phyloP scores from a whole-genome alignment of 2,329 filamentous ascomycete species.

The Aspergillus persii region DNA sequence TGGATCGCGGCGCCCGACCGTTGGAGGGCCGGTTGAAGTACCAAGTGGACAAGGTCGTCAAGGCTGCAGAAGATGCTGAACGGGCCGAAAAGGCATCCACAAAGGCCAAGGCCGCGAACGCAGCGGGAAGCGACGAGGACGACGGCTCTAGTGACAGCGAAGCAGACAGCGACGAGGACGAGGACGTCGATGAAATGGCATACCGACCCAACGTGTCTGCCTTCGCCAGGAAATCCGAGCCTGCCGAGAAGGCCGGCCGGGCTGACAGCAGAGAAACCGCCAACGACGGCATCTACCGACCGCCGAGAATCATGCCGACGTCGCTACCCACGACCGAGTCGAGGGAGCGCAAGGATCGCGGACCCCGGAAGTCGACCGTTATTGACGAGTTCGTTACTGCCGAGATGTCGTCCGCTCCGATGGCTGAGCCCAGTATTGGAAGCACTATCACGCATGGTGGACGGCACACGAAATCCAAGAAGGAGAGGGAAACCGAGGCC shows the following conservation, averaged over 20 bases:
- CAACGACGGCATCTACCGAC: slow-evolving; percentile 74
- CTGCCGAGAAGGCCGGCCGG: slow-evolving; percentile 28
- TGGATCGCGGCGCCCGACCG: slow-evolving; percentile 88
- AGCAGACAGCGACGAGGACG: slow-evolving; percentile 28
- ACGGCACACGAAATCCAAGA: slow-evolving; percentile 71
- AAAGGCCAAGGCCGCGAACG: slow-evolving; percentile 30
- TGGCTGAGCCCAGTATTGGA: slow-evolving; percentile 86
- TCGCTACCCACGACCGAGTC: slow-evolving; percentile 70
- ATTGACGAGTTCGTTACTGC: slow-evolving; percentile 89
- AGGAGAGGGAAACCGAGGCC: slow-evolving; percentile 72
- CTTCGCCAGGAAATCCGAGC: slow-evolving; percentile 41
- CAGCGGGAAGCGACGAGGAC: slow-evolving; percentile 25
- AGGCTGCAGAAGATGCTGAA: slow-evolving; percentile 65
- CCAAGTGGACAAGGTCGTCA: slow-evolving; percentile 91
- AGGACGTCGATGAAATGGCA: slow-evolving; percentile 56
- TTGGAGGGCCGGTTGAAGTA: slow-evolving; percentile 89
- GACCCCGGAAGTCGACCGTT: slow-evolving; percentile 71
- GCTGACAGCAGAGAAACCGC: slow-evolving; percentile 27
- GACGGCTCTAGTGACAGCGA: slow-evolving; percentile 17
- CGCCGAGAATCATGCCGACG: slow-evolving; percentile 83
- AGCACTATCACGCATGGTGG: slow-evolving; percentile 81
- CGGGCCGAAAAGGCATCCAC: slow-evolving; percentile 27
- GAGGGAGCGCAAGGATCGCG: slow-evolving; percentile 58
- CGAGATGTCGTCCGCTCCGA: slow-evolving; percentile 77
- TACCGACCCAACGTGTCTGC: slow-evolving; percentile 60